Conservation (phyloP, 2,329 filamentous ascomycete genomes). For the Colletotrichum godetiae region DNA sequence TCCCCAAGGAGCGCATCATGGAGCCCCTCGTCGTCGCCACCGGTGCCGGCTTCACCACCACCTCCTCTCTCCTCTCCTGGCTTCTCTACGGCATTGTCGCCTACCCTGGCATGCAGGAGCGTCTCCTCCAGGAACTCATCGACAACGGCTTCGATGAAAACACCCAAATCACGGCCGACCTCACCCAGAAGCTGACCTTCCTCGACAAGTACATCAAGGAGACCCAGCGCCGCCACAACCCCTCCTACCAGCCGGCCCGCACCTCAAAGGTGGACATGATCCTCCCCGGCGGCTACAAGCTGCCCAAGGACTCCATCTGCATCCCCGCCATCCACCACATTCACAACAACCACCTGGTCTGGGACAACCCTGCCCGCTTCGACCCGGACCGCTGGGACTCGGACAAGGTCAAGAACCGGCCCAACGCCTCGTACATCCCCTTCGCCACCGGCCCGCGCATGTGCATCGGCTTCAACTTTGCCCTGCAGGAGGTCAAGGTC, state of each 20-base stretch:
- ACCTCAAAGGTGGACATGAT: conserved; percentile 67
- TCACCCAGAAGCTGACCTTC: conserved; percentile 60
- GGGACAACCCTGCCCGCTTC: conserved; percentile 69
- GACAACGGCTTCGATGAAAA: conserved; percentile 57
- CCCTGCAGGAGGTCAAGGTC: conserved; percentile 69
- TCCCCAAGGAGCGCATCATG: conserved; percentile 56
- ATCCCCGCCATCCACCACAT: conserved; percentile 64
- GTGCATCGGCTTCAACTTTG: conserved; percentile 75
- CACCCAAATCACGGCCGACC: conserved; percentile 58
- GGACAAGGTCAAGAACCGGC: conserved; percentile 62
- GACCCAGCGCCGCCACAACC: conserved; percentile 68
- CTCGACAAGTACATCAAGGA: conserved; percentile 71
- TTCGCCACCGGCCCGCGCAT: conserved; percentile 67
- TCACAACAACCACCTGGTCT: conserved; percentile 64
- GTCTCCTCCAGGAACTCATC: conserved; percentile 67
- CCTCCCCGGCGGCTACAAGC: conserved; percentile 67
- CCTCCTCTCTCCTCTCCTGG: conserved; percentile 68
- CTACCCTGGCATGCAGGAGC: conserved; percentile 67
- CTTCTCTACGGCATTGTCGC: conserved; percentile 63
- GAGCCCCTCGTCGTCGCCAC: conserved; percentile 60
- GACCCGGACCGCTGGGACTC: conserved; percentile 71
- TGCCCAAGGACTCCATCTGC: conserved; percentile 63
- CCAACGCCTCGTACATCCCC: conserved; percentile 65
- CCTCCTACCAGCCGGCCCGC: conserved; percentile 70
- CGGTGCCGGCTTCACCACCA: conserved; percentile 71